Conservation (phyloP, 2,329 filamentous ascomycete genomes). For the Fusarium gaditjirri region DNA sequence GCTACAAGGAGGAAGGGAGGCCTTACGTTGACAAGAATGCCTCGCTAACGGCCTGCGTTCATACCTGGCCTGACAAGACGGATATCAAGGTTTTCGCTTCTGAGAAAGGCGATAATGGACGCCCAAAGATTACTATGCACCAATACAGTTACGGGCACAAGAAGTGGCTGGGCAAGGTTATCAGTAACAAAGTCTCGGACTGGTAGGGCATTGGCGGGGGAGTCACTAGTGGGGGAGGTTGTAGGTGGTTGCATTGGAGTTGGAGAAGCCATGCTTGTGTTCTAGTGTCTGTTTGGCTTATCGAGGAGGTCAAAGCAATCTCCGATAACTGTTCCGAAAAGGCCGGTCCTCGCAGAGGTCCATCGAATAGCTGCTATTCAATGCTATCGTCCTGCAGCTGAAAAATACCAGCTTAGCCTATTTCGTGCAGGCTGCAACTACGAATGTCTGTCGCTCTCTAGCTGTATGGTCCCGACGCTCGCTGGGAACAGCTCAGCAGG, state of each 20-base stretch:
- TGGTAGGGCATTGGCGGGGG: neutral
- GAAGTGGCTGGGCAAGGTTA: neutral
- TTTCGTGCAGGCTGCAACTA: neutral
- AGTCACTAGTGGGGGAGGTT: fast-evolving
- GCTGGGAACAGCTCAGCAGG: neutral
- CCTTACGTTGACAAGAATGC: neutral
- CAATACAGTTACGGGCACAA: neutral
- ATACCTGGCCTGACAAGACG: neutral
- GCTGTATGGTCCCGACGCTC: neutral
- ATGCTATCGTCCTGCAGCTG: neutral
- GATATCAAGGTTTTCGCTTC: neutral
- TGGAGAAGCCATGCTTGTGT: fast-evolving
- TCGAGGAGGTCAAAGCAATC: neutral
- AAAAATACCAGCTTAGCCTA: neutral
- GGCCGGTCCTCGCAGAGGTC: neutral
- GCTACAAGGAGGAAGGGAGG: neutral
- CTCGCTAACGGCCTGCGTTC: neutral
- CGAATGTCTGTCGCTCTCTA: neutral
- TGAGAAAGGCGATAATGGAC: neutral
- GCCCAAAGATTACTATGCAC: neutral
- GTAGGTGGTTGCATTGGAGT: neutral
- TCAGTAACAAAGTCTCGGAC: neutral
- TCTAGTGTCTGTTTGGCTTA: fast-evolving
- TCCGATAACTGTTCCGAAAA: neutral
- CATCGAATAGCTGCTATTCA: fast-evolving